Percentiles rank a stretch among this genome's conserved stretches.
phyloP scores from a whole-genome alignment of 2,329 filamentous ascomycete genomes.

The Scorias spongiosa region DNA sequence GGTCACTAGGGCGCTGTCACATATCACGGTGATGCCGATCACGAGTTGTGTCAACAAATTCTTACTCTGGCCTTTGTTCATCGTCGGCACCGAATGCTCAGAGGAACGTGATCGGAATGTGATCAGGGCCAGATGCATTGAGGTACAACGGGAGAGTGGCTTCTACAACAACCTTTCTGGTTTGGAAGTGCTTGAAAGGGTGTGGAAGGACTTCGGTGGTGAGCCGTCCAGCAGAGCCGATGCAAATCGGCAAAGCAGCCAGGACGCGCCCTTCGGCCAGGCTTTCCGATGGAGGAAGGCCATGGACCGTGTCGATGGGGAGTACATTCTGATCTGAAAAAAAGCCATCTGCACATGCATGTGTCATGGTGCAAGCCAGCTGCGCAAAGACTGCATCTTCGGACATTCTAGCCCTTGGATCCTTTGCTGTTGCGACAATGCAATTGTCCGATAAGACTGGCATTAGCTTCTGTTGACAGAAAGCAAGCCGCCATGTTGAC shows the following conservation, averaged over 20 bases:
- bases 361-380: too few relatives aligned
- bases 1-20: conserved; percentile 67
- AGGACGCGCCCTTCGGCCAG: conserved; percentile 18
- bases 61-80: conserved; percentile 82
- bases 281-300: conserved; percentile 34
- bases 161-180: conserved; percentile 89
- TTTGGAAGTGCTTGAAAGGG: conserved; percentile 67
- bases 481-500: too few relatives aligned
- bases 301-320: conserved; percentile 35
- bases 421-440: too few relatives aligned
- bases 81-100: conserved; percentile 78
- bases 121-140: conserved; percentile 64
- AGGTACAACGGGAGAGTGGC: conserved; percentile 75
- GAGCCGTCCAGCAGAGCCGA: conserved; percentile 10
- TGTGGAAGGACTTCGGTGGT: conserved; percentile 43
- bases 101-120: conserved; percentile 64
- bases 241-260: conserved; percentile 11
- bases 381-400: too few relatives aligned
- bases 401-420: too few relatives aligned
- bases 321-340: conserved; percentile 35
- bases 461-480: too few relatives aligned
- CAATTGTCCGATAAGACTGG: too few relatives aligned
- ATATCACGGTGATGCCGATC: conserved; percentile 63
- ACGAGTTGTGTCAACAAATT: conserved; percentile 69
- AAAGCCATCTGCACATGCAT: background rate